Conservation (phyloP, 192 early-diverging fungal genomes). For the Nowakowskiella sp. region DNA sequence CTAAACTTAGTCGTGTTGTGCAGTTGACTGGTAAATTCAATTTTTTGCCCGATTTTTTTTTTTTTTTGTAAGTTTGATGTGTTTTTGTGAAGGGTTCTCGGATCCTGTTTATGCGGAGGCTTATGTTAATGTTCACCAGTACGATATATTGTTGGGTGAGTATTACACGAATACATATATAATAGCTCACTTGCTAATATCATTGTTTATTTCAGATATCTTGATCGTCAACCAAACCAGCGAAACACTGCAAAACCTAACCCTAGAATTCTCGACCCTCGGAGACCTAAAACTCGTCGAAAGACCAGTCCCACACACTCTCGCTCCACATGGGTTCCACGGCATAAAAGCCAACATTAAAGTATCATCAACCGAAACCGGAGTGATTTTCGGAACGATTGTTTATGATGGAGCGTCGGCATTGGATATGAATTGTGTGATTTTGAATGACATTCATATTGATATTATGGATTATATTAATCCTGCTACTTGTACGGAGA, state of each 20-base stretch:
- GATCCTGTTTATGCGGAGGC: constrained; percentile 99
- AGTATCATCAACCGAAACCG: constrained; percentile 93
- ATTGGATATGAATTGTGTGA: constrained; percentile 84
- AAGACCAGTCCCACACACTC: constrained; percentile 75
- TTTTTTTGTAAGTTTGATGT: neutral
- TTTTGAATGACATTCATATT: constrained; percentile 95
- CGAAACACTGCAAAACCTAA: constrained; percentile 91
- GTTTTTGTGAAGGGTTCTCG: constrained; percentile 57
- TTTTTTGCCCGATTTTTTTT: neutral
- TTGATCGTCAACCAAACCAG: constrained; percentile 95
- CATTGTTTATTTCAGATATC: constrained; percentile 60
- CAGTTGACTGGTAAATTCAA: constrained; percentile 72
- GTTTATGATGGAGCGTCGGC: constrained; percentile 94
- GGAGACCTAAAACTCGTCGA: constrained; percentile 98
- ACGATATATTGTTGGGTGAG: constrained; percentile 83
- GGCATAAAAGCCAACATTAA: constrained; percentile 96
- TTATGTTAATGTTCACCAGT: constrained; percentile 94
- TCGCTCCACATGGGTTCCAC: constrained; percentile 87
- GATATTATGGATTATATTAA: constrained; percentile 99
- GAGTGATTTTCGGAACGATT: constrained; percentile 97
- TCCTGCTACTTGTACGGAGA: constrained; percentile 80
- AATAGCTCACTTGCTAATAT: too few relatives aligned
- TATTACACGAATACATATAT: neutral
- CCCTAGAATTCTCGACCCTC: constrained; percentile 96
- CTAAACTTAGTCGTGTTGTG: constrained; percentile 88